A percentile compares a stretch with the other conserved stretches of the same genome.
Evolutionary conservation across 2,329 filamentous ascomycete genomes (phyloP).

Genomic region (Hypoxylon sp.): DNA sequence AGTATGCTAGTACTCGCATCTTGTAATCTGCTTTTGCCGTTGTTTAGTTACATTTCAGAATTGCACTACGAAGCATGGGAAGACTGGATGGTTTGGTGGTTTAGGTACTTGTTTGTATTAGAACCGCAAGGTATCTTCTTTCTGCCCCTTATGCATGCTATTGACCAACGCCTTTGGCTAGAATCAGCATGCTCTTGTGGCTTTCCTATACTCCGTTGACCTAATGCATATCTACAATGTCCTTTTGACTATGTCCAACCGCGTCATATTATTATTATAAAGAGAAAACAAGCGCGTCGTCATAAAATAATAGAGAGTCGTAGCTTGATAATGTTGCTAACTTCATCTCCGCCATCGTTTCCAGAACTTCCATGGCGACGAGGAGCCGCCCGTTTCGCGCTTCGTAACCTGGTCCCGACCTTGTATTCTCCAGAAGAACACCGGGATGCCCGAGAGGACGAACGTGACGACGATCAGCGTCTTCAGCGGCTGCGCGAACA

Average conservation of each 20-base stretch:
- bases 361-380: constrained; percentile 69
- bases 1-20: too few relatives aligned
- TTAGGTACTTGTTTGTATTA: constrained; percentile 23
- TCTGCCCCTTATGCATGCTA: constrained; percentile 19
- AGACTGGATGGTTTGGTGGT: too few relatives aligned
- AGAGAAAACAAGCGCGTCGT: constrained; percentile 17
- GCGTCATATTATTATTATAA: too few relatives aligned
- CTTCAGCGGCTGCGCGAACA: constrained; percentile 91
- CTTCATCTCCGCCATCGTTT: constrained; percentile 49
- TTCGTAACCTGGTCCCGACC: constrained; percentile 63
- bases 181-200: constrained; percentile 13
- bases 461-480: constrained; percentile 88
- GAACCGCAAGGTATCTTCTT: constrained; percentile 3
- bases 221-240: constrained; percentile 28
- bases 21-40: too few relatives aligned
- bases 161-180: constrained; percentile 15
- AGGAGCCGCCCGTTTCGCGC: constrained; percentile 48
- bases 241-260: constrained; percentile 27
- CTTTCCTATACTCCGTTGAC: constrained; percentile 25
- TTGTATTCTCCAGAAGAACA: constrained; percentile 88
- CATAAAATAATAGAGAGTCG: too few relatives aligned
- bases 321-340: too few relatives aligned
- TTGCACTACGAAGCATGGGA: too few relatives aligned
- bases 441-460: constrained; percentile 80
- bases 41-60: too few relatives aligned